Conservation (phyloP, 2,329 filamentous ascomycete genomes). For the Ophidiomyces ophidiicola region DNA sequence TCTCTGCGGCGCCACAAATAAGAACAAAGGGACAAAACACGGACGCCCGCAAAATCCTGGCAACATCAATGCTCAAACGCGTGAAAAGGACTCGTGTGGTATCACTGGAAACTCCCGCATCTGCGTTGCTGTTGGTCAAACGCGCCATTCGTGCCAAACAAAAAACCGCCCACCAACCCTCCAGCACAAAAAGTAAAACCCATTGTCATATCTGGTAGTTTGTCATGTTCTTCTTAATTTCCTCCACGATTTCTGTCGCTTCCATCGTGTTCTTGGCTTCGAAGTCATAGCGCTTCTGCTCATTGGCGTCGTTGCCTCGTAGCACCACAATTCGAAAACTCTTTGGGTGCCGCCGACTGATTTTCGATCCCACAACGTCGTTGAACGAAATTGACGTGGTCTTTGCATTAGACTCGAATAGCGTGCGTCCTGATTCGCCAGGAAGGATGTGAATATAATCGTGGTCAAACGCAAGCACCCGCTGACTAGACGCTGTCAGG, state of each 20-base stretch:
- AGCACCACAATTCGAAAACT: conserved; percentile 51
- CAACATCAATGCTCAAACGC: no score
- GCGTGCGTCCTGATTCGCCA: conserved; percentile 41
- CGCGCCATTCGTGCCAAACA: no score
- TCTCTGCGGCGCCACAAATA: no score
- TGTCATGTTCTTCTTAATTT: conserved; percentile 49
- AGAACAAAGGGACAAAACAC: no score
- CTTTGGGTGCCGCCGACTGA: conserved; percentile 51
- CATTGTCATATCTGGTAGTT: conserved; percentile 34
- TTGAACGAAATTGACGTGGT: conserved; percentile 52
- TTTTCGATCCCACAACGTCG: conserved; percentile 53
- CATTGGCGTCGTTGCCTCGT: conserved; percentile 48
- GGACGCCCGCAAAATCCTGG: no score
- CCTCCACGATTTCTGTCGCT: conserved; percentile 49
- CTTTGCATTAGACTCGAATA: conserved; percentile 38
- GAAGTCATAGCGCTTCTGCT: conserved; percentile 56
- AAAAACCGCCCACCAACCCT: no score
- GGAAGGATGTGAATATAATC: conserved; percentile 57
- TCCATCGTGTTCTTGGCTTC: conserved; percentile 47
- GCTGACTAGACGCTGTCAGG: conserved; percentile 49
- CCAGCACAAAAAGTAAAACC: no score
- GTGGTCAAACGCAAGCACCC: conserved; percentile 50
- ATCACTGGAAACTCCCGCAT: no score
- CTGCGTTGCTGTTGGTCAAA: no score
- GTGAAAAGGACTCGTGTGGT: no score